A percentile compares a stretch with the other conserved stretches of the same genome.
Evolutionary conservation across 805 yeast species (phyloP).

Genomic region (Teunomyces gatunensis): DNA sequence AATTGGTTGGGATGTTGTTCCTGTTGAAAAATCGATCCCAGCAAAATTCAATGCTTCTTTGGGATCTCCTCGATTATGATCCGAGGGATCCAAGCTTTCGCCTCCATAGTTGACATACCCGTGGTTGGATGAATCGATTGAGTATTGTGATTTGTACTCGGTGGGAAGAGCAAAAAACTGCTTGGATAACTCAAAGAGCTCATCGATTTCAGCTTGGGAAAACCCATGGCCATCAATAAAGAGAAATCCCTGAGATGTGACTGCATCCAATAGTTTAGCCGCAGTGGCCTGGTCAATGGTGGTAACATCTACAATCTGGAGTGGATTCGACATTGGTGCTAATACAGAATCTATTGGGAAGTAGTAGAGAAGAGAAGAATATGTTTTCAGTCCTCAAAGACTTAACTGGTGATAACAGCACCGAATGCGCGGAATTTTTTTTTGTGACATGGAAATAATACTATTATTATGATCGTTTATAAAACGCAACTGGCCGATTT

Average conservation of each 20-base stretch:
- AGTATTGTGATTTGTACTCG: constrained; percentile 47
- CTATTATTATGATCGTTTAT: not conserved
- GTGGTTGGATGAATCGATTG: constrained; percentile 54
- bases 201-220: constrained; percentile 51
- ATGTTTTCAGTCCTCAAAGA: too few species aligned
- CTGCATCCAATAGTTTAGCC: constrained; percentile 53
- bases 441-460: not conserved
- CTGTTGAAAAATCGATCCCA: constrained; percentile 48
- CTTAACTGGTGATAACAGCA: not conserved
- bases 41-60: constrained; percentile 73
- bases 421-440: not conserved
- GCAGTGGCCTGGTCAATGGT: constrained; percentile 43
- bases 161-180: constrained; percentile 51
- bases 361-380: too few species aligned
- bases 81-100: constrained; percentile 46
- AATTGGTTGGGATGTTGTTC: constrained; percentile 35
- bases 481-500: not conserved
- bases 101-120: constrained; percentile 58
- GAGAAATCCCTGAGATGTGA: constrained; percentile 61
- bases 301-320: constrained; percentile 60
- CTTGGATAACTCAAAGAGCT: constrained; percentile 47
- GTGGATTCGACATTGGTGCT: constrained; percentile 34
- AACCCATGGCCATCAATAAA: constrained; percentile 70
- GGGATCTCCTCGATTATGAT: constrained; percentile 50
- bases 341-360: not conserved